Conservation (phyloP, 495 filamentous ascomycete genomes). For the Podospora bellae-mahoneyi region DNA sequence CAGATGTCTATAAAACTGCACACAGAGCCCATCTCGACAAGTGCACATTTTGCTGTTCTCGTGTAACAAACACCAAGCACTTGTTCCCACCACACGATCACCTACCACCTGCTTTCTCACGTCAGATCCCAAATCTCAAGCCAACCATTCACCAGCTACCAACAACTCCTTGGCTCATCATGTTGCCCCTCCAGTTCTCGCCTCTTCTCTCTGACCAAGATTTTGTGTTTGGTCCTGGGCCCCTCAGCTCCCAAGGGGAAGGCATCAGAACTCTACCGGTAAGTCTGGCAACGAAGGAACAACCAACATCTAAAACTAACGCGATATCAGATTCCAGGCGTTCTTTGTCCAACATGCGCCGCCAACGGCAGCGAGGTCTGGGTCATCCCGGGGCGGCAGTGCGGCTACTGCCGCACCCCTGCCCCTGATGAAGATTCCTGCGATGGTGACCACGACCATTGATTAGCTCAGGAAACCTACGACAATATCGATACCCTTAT, state of each 20-base stretch:
- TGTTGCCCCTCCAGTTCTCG: not conserved
- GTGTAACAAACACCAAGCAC: not conserved
- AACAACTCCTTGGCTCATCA: conserved; percentile 1
- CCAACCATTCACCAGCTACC: not conserved
- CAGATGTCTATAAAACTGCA: not conserved
- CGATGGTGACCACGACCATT: conserved; percentile 1
- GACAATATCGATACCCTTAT: not conserved
- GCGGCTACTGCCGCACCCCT: conserved; percentile 44
- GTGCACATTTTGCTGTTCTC: not conserved
- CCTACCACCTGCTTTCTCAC: not conserved
- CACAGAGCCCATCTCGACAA: not conserved
- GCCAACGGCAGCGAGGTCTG: conserved; percentile 48
- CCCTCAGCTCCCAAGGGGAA: conserved; percentile 2
- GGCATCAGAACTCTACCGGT: conserved; percentile 12
- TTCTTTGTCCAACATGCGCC: conserved; percentile 33
- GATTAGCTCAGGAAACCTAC: not conserved
- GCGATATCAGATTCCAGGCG: conserved; percentile 24
- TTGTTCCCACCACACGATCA: not conserved
- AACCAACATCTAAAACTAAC: not conserved
- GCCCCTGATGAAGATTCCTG: conserved; percentile 10
- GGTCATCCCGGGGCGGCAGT: conserved; percentile 48
- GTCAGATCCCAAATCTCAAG: not conserved
- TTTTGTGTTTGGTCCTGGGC: not conserved
- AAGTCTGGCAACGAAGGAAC: conserved; percentile 1
- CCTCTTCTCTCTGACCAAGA: not conserved